phyloP scores from a whole-genome alignment of 2,329 filamentous ascomycete genomes.

The Fusarium pseudoanthophilum region DNA sequence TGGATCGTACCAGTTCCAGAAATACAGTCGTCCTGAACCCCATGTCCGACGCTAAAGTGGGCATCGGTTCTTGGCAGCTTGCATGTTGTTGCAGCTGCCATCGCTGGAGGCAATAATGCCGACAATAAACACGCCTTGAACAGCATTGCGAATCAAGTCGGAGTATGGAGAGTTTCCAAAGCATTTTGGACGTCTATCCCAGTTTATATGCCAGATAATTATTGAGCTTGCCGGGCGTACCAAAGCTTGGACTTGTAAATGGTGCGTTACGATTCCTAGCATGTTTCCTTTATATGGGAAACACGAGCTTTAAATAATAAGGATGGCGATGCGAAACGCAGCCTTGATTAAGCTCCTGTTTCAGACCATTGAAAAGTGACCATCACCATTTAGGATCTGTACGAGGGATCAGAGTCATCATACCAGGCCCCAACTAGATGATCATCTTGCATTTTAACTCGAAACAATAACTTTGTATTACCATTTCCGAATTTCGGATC shows the following conservation, averaged over 20 bases:
- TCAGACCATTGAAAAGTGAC: not conserved
- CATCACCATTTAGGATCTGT: not conserved
- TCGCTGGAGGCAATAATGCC: not conserved
- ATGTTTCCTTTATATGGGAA: not conserved
- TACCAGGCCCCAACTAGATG: rapidly evolving
- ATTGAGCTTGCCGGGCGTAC: not conserved
- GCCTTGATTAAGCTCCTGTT: not conserved
- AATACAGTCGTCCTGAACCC: constrained; percentile 41
- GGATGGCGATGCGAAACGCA: not conserved
- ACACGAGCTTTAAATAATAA: not conserved
- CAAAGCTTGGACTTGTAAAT: not conserved
- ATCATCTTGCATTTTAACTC: too few relatives aligned
- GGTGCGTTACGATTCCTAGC: not conserved
- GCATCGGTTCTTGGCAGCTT: not conserved
- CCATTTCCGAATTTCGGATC: rapidly evolving
- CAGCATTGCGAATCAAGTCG: not conserved
- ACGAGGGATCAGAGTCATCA: not conserved
- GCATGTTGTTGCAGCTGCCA: not conserved
- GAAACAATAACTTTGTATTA: rapidly evolving
- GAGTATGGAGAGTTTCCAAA: not conserved
- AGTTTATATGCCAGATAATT: not conserved
- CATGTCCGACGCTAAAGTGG: not conserved
- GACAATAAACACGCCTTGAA: not conserved
- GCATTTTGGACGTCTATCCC: not conserved
- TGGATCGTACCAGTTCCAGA: constrained; percentile 46